Base-by-base conservation (phyloP, 2,329 filamentous ascomycete genomes). In the Scedosporium apiospermum region DNA sequence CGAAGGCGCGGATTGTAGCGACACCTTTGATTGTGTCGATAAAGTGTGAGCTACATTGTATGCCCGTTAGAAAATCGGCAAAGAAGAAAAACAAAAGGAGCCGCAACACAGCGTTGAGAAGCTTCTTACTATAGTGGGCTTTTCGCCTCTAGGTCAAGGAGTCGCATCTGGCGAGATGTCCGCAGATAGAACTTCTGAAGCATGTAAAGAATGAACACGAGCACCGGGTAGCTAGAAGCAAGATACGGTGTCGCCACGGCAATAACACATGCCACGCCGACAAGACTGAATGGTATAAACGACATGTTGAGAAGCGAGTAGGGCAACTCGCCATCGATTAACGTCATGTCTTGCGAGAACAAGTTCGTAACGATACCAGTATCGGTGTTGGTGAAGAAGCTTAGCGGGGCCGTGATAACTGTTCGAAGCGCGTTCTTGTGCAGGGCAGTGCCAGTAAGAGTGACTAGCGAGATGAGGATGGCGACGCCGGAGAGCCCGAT, bases 121-220 rank as follows among this genome's bases (percentile, higher is more conserved):
- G 3, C 30, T 34, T 9, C 76, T 27, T 76, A 81, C 72, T 82
- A 85, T 0, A 87, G 71, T 0, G 83, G 83, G 0, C 80, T 80
- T 65, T 87, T 86, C 1, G 81, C 78, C 68, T 88, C 85, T 1
- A 88, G 76, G 57, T 88, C 85, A 10, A 88, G 70, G 21, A 85
- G 76, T 58, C 85, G 77, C 6, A 88, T 69, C 68, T 88, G 85
- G 0, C 84, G 74, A 0, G 83, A 86, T 0, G 84, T 88, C 0
- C 81, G 76, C 2, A 88, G 75, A 66, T 88, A 88, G 58, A 84
- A 77, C 61, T 75, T 80, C 65, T 86, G 84, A 0, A 87, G 70
- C 2, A 74, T 64, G 62, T 79, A 86, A 0, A 86, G 64, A 0
- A 78, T 64, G 0, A 67, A 70, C 7, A 77, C 64, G 2, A 86